Evolutionary conservation across 2,329 filamentous ascomycete species (phyloP).

Genomic region (Plenodomus tracheiphilus): DNA sequence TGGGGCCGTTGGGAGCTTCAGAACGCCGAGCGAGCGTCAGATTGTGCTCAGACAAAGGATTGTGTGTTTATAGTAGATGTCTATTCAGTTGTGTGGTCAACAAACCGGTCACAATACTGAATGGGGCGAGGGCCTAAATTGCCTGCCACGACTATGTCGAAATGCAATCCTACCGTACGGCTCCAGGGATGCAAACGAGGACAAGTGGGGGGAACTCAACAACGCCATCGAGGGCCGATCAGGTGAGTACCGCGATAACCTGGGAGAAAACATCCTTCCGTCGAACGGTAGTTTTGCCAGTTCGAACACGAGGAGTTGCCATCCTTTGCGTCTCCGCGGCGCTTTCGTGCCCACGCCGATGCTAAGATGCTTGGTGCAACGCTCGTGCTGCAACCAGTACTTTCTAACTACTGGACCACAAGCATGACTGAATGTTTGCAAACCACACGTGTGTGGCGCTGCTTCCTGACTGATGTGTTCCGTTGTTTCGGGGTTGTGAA

Average conservation of each 20-base stretch:
- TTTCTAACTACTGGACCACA: not conserved
- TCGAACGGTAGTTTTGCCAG: not conserved
- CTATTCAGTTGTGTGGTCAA: not conserved
- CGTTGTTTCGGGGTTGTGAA: slow-evolving; percentile 2
- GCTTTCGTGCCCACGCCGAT: not conserved
- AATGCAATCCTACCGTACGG: not conserved
- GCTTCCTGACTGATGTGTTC: slow-evolving; percentile 7
- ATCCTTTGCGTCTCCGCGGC: not conserved
- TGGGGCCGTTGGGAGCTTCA: slow-evolving; percentile 10
- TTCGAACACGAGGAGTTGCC: not conserved
- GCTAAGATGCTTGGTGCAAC: slow-evolving; percentile 4
- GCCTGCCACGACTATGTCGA: not conserved
- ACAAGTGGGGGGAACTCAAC: not conserved
- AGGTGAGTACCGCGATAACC: slow-evolving; percentile 12
- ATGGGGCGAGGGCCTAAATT: not conserved
- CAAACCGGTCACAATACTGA: not conserved
- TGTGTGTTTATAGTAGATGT: not conserved
- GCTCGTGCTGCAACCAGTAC: slow-evolving; percentile 10
- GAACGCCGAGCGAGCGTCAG: slow-evolving; percentile 2
- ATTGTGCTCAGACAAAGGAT: not conserved
- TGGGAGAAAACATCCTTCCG: not conserved
- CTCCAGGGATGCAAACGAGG: not conserved
- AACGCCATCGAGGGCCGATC: slow-evolving; percentile 3
- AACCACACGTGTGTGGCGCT: slow-evolving; percentile 6
- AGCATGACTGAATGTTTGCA: not conserved